Base-by-base conservation (phyloP, 2,329 filamentous ascomycete species). In the Phoma herbarum region DNA sequence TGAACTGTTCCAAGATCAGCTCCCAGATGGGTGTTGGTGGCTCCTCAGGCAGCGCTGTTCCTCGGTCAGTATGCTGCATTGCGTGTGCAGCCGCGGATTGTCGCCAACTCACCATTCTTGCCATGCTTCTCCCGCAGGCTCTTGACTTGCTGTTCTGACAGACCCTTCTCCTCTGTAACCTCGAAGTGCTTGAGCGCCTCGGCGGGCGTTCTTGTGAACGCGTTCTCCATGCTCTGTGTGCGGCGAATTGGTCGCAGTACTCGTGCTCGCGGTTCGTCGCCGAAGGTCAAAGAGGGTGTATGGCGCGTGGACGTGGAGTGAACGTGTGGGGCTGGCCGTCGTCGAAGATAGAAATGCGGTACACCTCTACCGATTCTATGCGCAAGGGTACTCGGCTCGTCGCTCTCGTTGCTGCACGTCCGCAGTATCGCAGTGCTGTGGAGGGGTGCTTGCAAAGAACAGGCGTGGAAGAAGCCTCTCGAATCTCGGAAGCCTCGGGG, bases 1-100 rank as follows among this genome's bases (percentile, higher is more conserved):
- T 97, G 85, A 99, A 99, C 78, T 99, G 95, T 81, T 99, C 95
- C 59, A 99, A 85, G 55, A 99, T 92, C 63, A 99, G 88, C 80
- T 98, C 87, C 95, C 94, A 99, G 46, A 99, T 78, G 37, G 95
- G 95, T 29, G 95, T 99, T 3, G 95, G 93, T 52, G 95, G 95
- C 66, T 99, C 95, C 81, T 99, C 95, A 44, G 87, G 85, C 55
- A 92, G 83, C 56, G 88, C 88, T 91, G 63, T 20, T 44, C 3
- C 14, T 35, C n/a, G 23, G 57, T 47, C 22, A 59, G 54, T 35
- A 48, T 44, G 18, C 35, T 23, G 52, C 20, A 41, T 46, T 39
- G 18, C 12, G 16, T 11, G 8, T 29, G 8, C 28, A 29, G 28
- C 26, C 22, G 12, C 35, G 20, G 14, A 14, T 46, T 48, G 22